A percentile compares a stretch with the other conserved stretches of the same genome.
Evolutionary conservation across 345 rosid species (phyloP).

Genomic region (Pseudoturritis turrita): DNA sequence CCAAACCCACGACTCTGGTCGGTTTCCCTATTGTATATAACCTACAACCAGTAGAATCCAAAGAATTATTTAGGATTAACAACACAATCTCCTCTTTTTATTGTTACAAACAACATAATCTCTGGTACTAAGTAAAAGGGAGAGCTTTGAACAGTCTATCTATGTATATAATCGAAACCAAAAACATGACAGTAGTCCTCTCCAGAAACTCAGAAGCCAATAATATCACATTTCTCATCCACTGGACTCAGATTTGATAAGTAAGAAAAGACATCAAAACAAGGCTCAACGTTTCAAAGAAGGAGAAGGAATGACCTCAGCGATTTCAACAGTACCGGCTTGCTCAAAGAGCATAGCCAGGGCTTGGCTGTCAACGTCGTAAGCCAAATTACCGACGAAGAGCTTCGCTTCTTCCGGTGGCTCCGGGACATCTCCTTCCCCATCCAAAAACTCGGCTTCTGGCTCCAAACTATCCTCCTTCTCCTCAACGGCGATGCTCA

Average conservation of each 20-base stretch:
- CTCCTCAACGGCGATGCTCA: constrained; percentile 37
- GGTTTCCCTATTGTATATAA: constrained; percentile 75
- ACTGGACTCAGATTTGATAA: neutral
- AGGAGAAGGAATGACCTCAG: constrained; percentile 51
- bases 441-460: constrained; percentile 14
- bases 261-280: too few relatives aligned
- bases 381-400: constrained; percentile 82
- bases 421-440: constrained; percentile 23
- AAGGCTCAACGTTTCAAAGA: too few relatives aligned
- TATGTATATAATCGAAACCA: neutral
- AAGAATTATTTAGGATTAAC: neutral
- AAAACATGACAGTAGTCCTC: neutral
- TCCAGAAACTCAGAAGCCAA: neutral
- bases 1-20: constrained; percentile 94
- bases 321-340: constrained; percentile 90
- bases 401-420: constrained; percentile 87
- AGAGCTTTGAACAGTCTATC: neutral
- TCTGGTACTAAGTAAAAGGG: neutral
- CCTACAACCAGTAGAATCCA: constrained; percentile 40
- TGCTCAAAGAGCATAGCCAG: constrained; percentile 82
- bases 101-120: neutral
- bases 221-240: neutral
- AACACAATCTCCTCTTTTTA: too few relatives aligned
- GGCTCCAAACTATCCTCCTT: constrained; percentile 34
- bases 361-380: constrained; percentile 70